Evolutionary conservation across 148 eudicot species (phyloP), one percentile per base, ranked within the genome.

Genomic region (Persicaria maculosa): DNA sequence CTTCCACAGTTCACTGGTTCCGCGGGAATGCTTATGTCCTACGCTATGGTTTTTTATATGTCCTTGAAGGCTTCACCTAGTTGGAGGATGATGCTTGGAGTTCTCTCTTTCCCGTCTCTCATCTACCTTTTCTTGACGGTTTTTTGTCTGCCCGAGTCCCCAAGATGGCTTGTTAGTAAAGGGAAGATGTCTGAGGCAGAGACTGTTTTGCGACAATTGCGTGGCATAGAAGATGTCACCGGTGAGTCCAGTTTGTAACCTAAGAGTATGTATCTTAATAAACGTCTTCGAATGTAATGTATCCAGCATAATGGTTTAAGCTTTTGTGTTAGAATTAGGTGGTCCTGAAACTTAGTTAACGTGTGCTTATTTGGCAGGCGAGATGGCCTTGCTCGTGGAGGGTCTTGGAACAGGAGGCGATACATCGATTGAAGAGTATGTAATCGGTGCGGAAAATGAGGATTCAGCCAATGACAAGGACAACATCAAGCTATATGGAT

Each of bases 121-220:
- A 50, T 77, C 50, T 93, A 86, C 74, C 80, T 93, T 59, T 78
- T 71, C 31, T 70, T 89, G 77, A 84, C 85, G 9, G 86, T 85
- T 62, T 84, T 83, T 74, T 93, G 78, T 82, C 72, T 93, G 75
- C 98, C 98, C 15, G 98, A 93, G 76, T 93, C 98, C 74, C 98
- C 98, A n/a, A 81, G 98, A 75, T 93, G 98, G 98, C 88, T 93
- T 17, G 98, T 90, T 14, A 91, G 98, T 79, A 91, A 91, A 86
- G 95, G 98, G 69, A 79, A 71, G 88, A 91, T 89, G 95, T 77
- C 47, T 11, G 97, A 91, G 84, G 98, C 95, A 48, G 90, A 87
- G 84, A 68, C 62, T 74, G 97, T 93, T 50, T 80, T 93, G 64
- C 98, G 85, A 54, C 79, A 76, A 46, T 68, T 93, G 53, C 89